Evolutionary conservation across 2,329 filamentous ascomycete genomes (phyloP), one percentile per base, ranked within the genome.

Genomic region (Claviceps cyperi): DNA sequence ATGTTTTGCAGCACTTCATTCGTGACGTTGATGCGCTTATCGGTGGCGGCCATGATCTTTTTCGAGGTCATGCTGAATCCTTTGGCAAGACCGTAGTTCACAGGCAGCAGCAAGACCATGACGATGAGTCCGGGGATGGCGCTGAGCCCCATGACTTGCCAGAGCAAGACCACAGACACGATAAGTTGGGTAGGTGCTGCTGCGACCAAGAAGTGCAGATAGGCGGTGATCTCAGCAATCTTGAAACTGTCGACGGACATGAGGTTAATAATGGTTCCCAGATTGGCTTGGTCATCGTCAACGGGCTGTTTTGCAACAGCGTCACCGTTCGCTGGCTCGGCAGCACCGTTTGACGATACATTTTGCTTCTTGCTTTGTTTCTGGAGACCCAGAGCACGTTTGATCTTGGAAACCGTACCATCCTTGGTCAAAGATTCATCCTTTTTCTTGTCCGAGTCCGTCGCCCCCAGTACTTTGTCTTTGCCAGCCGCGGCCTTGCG

Each of bases 161-260:
- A 98, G 21, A 98, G 79, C 43, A 98, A 72, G 17, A 78, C 71
- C 53, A 97, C 75, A 5, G 89, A 86, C 44, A 96, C 78, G 44
- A 85, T 69, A 39, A 98, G 77, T 67, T 97, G 90, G 0, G 92
- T 86, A 0, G 92, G 92, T 1, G 91, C 90, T 53, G 85, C 83
- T 0, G 90, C 91, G 73, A 91, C 85, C n/a, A 98, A 73, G 66
- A 94, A 98, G 67, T 98, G 92, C 35, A 98, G 72, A 64, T 98
- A 98, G 0, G 91, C 86, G 38, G 88, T 92, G 52, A 95, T 83
- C 63, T 98, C 92, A 54, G 87, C 86, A 50, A 98, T 88, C 69
- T 98, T 98, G 79, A 97, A 97, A 46, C 91, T 96, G 71, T 98
- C 94, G 40, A 98, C 94, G 11, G 92, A 94, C 92, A 98, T 98